Conservation (phyloP, 129 eudicot species). For the Flaveria linearis region DNA sequence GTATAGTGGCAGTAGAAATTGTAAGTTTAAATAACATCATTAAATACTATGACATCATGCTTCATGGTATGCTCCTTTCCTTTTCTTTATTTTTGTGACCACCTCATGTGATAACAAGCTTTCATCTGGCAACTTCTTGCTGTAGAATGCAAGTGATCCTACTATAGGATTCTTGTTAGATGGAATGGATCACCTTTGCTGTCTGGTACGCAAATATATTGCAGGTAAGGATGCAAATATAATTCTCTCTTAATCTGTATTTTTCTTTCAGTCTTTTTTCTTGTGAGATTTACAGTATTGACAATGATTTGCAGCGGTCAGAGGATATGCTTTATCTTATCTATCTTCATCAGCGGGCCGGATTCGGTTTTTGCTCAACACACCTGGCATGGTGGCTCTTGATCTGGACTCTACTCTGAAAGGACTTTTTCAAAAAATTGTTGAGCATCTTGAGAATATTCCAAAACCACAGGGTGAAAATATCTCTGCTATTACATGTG, state of each 20-base stretch:
- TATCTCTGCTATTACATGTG: conserved; percentile 90
- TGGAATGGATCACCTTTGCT: conserved; percentile 97
- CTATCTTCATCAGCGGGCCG: conserved; percentile 95
- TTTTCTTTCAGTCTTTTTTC: neutral
- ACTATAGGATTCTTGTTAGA: conserved; percentile 93
- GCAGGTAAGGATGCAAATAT: conserved; percentile 61
- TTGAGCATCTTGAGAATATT: conserved; percentile 92
- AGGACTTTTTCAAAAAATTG: conserved; percentile 90
- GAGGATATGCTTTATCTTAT: conserved; percentile 95
- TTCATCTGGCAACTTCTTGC: conserved; percentile 33
- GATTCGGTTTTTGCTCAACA: conserved; percentile 81
- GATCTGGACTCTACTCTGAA: conserved; percentile 84
- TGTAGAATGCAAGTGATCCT: conserved; percentile 98
- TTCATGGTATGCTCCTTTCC: conserved; percentile 10
- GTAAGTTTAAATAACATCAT: conserved; percentile 49
- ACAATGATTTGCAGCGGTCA: conserved; percentile 67
- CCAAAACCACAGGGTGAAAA: conserved; percentile 99
- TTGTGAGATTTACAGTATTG: conserved; percentile 6
- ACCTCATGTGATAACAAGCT: conserved; percentile 7
- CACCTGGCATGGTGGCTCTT: conserved; percentile 99
- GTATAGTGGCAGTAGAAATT: conserved; percentile 72
- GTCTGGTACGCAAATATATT: conserved; percentile 98
- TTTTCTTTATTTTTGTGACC: neutral
- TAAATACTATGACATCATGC: conserved; percentile 18
- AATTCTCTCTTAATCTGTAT: neutral